Evolutionary conservation across 106 monocot genomes (phyloP).

Genomic region (Dendrobium nobile): DNA sequence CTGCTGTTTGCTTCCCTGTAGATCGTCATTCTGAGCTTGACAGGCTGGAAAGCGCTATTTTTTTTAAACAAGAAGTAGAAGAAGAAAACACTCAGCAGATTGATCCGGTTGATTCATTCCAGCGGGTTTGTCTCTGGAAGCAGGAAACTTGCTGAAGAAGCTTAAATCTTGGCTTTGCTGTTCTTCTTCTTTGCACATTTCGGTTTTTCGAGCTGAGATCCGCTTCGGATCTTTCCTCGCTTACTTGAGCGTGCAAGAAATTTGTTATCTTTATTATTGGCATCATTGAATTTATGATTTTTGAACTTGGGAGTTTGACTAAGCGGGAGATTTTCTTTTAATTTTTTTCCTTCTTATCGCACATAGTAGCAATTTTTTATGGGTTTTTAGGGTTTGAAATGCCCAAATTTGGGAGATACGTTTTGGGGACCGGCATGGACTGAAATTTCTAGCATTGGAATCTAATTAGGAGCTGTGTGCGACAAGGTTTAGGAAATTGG

Average conservation of each 20-base stretch:
- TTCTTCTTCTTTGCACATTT: not conserved
- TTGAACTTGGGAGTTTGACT: not conserved
- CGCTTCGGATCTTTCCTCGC: too few relatives aligned
- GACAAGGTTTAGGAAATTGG: not conserved
- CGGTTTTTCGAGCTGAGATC: not conserved
- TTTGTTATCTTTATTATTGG: too few relatives aligned
- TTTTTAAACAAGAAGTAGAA: not conserved
- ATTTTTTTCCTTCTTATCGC: not conserved
- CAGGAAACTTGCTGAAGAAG: not conserved
- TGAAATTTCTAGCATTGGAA: not conserved
- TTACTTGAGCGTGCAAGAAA: too few relatives aligned
- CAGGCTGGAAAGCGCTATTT: not conserved
- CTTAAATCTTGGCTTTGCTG: not conserved
- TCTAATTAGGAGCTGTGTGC: not conserved
- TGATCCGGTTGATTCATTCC: too few relatives aligned
- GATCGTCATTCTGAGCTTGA: not conserved
- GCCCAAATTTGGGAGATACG: not conserved
- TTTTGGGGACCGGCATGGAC: not conserved
- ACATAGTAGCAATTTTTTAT: not conserved
- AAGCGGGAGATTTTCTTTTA: not conserved
- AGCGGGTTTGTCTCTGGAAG: not conserved
- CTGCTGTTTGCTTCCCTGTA: not conserved
- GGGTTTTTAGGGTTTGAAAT: not conserved
- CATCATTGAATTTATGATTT: not conserved
- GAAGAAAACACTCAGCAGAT: too few relatives aligned